Conservation (phyloP, 768 basidiomycete species). For the Rhizopogon salebrosus region DNA sequence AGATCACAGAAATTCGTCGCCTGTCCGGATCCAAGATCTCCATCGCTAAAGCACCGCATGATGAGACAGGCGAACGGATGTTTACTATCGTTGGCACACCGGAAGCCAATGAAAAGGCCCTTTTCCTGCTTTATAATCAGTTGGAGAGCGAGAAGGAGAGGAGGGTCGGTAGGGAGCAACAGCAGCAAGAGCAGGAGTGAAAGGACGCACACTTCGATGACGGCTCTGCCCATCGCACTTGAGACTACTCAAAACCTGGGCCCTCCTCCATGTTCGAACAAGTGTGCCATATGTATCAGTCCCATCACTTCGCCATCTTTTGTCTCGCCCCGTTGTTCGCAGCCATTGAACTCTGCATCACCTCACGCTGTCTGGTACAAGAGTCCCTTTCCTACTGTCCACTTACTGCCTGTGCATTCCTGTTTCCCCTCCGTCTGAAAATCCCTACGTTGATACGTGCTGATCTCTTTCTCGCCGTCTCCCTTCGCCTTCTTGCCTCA, state of each 20-base stretch:
- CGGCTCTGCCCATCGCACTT: neutral
- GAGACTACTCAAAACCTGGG: conserved; percentile 8
- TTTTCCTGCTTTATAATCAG: conserved; percentile 96
- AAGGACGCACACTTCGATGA: neutral
- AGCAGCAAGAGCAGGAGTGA: conserved; percentile 65
- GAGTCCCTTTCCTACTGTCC: conserved; percentile 19
- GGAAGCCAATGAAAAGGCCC: conserved; percentile 95
- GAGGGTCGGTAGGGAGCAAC: conserved; percentile 79
- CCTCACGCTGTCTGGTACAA: conserved; percentile 8
- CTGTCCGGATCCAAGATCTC: conserved; percentile 97
- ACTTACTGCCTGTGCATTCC: conserved; percentile 19
- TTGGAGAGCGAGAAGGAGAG: conserved; percentile 95
- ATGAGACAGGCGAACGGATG: conserved; percentile 99
- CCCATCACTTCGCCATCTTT: conserved; percentile 19
- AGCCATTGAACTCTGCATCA: conserved; percentile 6
- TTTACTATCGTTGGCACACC: conserved; percentile 97
- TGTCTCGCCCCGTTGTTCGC: conserved; percentile 18
- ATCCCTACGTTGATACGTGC: neutral
- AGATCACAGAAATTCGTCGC: conserved; percentile 98
- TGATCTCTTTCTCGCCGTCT: neutral
- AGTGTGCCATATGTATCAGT: conserved; percentile 14
- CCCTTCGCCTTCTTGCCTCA: conserved; percentile 7
- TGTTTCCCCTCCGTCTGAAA: conserved; percentile 13
- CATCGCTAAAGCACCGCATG: conserved; percentile 98
- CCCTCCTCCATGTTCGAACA: conserved; percentile 1